A percentile compares a stretch with the other conserved stretches of the same genome.
Evolutionary conservation across 129 eudicot genomes (phyloP).

Genomic region (Escallonia rubra): DNA sequence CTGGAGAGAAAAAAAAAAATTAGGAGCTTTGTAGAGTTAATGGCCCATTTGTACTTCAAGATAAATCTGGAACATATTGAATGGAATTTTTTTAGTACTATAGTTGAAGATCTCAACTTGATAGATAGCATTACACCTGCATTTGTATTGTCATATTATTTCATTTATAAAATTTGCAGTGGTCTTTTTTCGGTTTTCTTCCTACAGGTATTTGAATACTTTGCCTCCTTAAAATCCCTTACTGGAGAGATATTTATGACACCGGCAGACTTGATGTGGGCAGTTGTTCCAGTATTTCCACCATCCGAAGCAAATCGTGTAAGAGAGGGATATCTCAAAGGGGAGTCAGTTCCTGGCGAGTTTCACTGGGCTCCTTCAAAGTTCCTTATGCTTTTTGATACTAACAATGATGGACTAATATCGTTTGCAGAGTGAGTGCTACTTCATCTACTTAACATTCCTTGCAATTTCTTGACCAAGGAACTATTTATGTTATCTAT

Average conservation of each 20-base stretch:
- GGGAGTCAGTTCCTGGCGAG: conserved; percentile 49
- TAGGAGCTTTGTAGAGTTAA: no score
- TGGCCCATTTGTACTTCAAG: no score
- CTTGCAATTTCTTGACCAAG: no score
- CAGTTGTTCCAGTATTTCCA: conserved; percentile 94
- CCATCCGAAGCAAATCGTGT: conserved; percentile 68
- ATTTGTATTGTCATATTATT: no score
- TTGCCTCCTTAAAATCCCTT: conserved; percentile 54
- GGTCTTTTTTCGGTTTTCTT: background rate
- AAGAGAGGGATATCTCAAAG: conserved; percentile 71
- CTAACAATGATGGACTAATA: conserved; percentile 75
- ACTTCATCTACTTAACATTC: background rate
- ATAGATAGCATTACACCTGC: no score
- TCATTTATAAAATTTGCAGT: no score
- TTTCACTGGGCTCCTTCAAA: conserved; percentile 63
- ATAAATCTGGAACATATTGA: no score
- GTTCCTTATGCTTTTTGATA: conserved; percentile 92
- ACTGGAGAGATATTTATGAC: conserved; percentile 72
- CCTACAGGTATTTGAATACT: conserved; percentile 81
- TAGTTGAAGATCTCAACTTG: no score
- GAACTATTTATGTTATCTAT: background rate
- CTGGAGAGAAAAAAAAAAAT: no score
- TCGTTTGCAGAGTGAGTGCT: conserved; percentile 84
- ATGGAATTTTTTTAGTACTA: no score
- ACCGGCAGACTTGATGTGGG: conserved; percentile 87